Percentiles rank a stretch among this genome's conserved stretches.
Conservation (phyloP, 2,329 filamentous ascomycete genomes). For the Sporothrix brasiliensis region DNA sequence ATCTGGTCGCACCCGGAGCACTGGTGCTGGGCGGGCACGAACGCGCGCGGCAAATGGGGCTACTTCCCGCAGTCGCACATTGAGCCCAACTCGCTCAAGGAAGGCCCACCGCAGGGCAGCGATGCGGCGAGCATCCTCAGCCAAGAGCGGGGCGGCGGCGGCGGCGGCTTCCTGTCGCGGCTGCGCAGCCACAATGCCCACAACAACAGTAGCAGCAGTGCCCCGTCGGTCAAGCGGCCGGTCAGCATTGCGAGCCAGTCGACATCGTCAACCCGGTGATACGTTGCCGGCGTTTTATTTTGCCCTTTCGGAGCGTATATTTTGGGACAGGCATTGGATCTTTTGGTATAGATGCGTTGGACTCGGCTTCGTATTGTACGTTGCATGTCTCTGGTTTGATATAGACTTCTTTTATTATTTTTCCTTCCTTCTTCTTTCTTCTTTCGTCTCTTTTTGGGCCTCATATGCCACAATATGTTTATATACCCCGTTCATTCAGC, state of each 20-base stretch:
- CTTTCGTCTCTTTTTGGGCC: neutral
- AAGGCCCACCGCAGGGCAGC: slow-evolving; percentile 38
- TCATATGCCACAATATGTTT: slow-evolving; percentile 2
- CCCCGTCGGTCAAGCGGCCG: slow-evolving; percentile 27
- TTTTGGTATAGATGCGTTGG: neutral
- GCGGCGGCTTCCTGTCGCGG: slow-evolving; percentile 31
- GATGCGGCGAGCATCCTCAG: slow-evolving; percentile 37
- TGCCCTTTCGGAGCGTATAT: neutral
- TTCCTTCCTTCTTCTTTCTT: neutral
- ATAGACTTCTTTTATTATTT: slow-evolving; percentile 6
- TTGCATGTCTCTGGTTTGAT: neutral
- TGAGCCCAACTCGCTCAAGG: slow-evolving; percentile 51
- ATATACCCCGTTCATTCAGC: slow-evolving; percentile 22
- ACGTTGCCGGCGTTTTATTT: neutral
- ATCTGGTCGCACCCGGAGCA: slow-evolving; percentile 53
- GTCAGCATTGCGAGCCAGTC: slow-evolving; percentile 34
- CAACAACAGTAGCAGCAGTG: slow-evolving; percentile 22
- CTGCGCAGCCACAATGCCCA: slow-evolving; percentile 32
- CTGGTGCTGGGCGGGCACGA: slow-evolving; percentile 61
- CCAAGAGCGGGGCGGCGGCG: slow-evolving; percentile 26
- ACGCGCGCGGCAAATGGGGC: slow-evolving; percentile 56
- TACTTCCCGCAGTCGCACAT: slow-evolving; percentile 57
- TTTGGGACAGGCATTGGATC: neutral
- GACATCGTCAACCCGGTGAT: slow-evolving; percentile 32
- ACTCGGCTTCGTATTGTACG: neutral